Percentiles rank a stretch among this genome's conserved stretches.
These are phyloP conservation scores for Peronospora farinosa DNA, from an alignment of 352 stramenopile genomes.

Conservation along the genomic window DNA sequence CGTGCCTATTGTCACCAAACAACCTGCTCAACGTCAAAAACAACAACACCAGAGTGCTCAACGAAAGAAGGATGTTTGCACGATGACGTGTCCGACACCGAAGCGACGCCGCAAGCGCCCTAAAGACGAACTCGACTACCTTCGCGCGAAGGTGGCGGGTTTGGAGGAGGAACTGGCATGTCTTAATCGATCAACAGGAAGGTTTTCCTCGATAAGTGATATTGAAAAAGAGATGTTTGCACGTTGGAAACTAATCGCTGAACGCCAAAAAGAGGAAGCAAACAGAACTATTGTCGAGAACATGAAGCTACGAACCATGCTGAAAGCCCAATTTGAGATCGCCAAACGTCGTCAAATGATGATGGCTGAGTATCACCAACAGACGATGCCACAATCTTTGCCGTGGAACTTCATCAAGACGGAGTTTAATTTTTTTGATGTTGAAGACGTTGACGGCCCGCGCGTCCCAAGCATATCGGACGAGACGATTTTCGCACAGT, in stretches of 20 bases:
- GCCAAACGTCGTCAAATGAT: slow-evolving; percentile 20
- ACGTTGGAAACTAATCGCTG: slow-evolving; percentile 28
- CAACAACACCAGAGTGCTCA: background rate
- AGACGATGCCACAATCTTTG: slow-evolving; percentile 5
- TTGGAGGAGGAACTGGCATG: slow-evolving; percentile 26
- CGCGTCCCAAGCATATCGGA: slow-evolving; percentile 16
- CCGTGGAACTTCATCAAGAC: slow-evolving; percentile 19
- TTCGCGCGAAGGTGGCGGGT: slow-evolving; percentile 24
- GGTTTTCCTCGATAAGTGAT: slow-evolving; percentile 13
- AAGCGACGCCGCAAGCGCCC: slow-evolving; percentile 29
- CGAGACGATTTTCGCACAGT: slow-evolving; percentile 26
- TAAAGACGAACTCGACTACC: slow-evolving; percentile 37
- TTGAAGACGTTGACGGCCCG: background rate
- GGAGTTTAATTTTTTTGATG: slow-evolving; percentile 1
- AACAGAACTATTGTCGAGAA: slow-evolving; percentile 31
- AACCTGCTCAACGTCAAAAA: slow-evolving; percentile 1
- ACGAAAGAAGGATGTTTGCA: slow-evolving; percentile 16
- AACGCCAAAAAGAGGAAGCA: slow-evolving; percentile 27
- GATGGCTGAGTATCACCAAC: slow-evolving; percentile 18
- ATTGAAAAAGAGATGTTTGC: slow-evolving; percentile 22
- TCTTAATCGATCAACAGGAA: slow-evolving; percentile 11
- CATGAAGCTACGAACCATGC: slow-evolving; percentile 29
- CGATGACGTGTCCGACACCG: slow-evolving; percentile 13
- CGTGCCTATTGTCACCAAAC: background rate
- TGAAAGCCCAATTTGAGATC: slow-evolving; percentile 29